A percentile compares a stretch with the other conserved stretches of the same genome.
Conservation (phyloP, 1,284 basidiomycete genomes). For the Ustilago curta region DNA sequence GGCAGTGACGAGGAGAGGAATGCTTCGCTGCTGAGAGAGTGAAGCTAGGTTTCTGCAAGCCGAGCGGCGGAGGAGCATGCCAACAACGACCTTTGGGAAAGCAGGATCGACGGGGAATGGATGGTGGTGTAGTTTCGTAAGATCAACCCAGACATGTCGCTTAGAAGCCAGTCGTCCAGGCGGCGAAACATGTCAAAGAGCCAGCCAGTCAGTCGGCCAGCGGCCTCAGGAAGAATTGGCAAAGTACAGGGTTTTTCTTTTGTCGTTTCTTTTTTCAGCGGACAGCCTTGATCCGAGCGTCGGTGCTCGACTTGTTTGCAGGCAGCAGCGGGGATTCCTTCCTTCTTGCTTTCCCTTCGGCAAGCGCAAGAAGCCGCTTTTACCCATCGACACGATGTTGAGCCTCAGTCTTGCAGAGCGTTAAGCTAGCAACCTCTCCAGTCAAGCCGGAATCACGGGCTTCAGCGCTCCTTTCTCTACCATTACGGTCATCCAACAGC, state of each 20-base stretch:
- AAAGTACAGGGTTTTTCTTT: not conserved
- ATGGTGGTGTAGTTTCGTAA: slow-evolving; percentile 3
- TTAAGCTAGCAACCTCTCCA: not conserved
- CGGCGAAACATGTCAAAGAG: slow-evolving; percentile 2
- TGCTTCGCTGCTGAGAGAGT: slow-evolving; percentile 45
- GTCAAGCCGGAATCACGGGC: not conserved
- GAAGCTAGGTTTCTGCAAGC: slow-evolving; percentile 45
- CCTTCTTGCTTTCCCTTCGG: not conserved
- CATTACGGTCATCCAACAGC: not conserved
- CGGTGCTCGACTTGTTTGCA: not conserved
- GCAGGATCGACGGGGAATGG: not conserved
- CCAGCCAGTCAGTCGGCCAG: not conserved
- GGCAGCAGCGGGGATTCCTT: slow-evolving; percentile 6
- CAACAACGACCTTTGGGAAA: slow-evolving; percentile 25
- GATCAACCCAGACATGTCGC: not conserved
- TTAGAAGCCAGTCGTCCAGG: no score
- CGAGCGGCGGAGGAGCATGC: slow-evolving; percentile 53
- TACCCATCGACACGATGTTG: no score
- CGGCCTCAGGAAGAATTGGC: not conserved
- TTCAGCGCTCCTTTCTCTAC: not conserved
- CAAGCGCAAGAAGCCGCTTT: slow-evolving; percentile 20
- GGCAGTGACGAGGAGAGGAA: slow-evolving; percentile 12
- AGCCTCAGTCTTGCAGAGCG: not conserved
- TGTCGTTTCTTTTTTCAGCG: slow-evolving; percentile 14
- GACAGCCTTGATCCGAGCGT: slow-evolving; percentile 23